These are phyloP conservation scores for Trichoderma hamatum DNA, from an alignment of 2,329 filamentous ascomycete species.

Conservation along the genomic window DNA sequence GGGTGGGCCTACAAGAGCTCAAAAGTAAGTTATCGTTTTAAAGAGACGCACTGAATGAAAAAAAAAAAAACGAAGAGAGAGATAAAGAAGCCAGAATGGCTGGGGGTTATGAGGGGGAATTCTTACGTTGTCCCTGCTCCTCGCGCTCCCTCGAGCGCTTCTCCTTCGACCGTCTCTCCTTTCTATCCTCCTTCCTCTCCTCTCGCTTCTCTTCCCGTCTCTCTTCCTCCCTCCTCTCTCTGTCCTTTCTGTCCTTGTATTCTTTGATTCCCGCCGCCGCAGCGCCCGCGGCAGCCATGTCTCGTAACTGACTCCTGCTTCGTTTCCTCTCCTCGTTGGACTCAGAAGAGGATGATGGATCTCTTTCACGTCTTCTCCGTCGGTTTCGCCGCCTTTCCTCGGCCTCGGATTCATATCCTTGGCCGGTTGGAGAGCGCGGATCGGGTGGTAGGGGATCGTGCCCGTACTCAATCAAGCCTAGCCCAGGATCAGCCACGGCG, in stretches of 20 bases:
- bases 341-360: conserved; percentile 40
- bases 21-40: conserved; percentile 21
- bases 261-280: conserved; percentile 66
- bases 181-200: conserved; percentile 40
- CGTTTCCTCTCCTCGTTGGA: conserved; percentile 48
- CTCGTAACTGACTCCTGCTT: conserved; percentile 57
- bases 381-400: conserved; percentile 48
- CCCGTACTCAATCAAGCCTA: conserved; percentile 71
- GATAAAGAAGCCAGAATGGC: not conserved
- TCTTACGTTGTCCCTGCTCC: conserved; percentile 34
- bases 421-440: conserved; percentile 40
- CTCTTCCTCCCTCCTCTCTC: conserved; percentile 45
- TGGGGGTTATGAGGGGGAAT: conserved; percentile 23
- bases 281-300: conserved; percentile 61
- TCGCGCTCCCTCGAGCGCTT: conserved; percentile 39
- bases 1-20: conserved; percentile 11
- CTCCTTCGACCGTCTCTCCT: conserved; percentile 37
- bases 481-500: conserved; percentile 63
- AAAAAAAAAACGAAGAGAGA: not conserved
- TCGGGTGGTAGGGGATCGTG: conserved; percentile 56
- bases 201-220: conserved; percentile 33
- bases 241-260: conserved; percentile 55
- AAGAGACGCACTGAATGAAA: not conserved
- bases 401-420: conserved; percentile 53
- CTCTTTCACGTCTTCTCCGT: conserved; percentile 44